A percentile compares a stretch with the other conserved stretches of the same genome.
These are phyloP conservation scores for Phtheirospermum japonicum DNA, from an alignment of 257 asterid species.

Conservation along the genomic window DNA sequence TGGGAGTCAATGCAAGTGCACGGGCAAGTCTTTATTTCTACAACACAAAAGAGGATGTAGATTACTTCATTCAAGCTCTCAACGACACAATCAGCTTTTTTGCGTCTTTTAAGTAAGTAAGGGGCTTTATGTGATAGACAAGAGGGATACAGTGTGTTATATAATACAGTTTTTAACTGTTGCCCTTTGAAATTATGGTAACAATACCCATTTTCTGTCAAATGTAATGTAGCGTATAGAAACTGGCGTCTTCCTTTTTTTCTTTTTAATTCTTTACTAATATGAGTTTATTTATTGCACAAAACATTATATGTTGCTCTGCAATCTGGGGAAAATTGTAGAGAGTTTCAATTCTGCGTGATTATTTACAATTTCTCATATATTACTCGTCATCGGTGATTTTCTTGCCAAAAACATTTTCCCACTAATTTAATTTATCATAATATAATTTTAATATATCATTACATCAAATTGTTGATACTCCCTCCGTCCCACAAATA, in stretches of 20 bases:
- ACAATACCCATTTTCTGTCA: background rate
- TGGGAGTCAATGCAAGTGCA: constrained; percentile 83
- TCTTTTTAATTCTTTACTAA: background rate
- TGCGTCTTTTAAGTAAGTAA: constrained; percentile 57
- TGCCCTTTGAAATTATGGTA: background rate
- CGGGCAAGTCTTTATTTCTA: constrained; percentile 92
- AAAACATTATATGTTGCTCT: background rate
- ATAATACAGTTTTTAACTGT: background rate
- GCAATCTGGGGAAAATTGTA: background rate
- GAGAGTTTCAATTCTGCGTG: background rate
- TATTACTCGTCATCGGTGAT: no score
- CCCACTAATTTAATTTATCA: no score
- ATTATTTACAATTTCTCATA: no score
- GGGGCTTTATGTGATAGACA: background rate
- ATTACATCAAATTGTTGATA: no score
- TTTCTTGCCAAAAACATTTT: no score
- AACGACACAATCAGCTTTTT: constrained; percentile 64
- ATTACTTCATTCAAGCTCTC: constrained; percentile 64
- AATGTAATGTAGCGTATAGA: constrained; percentile 1
- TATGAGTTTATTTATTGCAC: background rate
- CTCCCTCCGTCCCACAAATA: no score
- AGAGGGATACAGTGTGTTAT: constrained; percentile 9
- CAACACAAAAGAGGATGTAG: constrained; percentile 90
- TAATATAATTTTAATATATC: no score
- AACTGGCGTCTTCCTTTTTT: background rate